phyloP scores from a whole-genome alignment of 192 early-diverging fungal genomes.

The Entomortierella chlamydospora region DNA sequence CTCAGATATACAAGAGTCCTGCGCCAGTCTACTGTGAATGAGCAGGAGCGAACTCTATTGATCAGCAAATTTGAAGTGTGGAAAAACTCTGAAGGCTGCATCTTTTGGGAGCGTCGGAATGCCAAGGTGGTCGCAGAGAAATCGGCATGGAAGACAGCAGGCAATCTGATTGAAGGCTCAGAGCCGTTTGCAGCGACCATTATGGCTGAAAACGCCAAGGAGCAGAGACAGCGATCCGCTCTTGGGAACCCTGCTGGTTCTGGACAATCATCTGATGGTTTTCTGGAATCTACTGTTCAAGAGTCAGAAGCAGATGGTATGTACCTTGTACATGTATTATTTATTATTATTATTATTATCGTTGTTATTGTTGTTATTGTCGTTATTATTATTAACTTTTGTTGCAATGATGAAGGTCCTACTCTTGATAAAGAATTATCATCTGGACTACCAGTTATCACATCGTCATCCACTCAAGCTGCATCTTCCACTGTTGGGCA shows the following conservation, averaged over 20 bases:
- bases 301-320: too few species aligned
- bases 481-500: too few species aligned
- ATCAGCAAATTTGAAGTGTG: conserved; percentile 12
- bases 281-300: neutral
- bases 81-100: conserved; percentile 8
- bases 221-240: conserved; percentile 8
- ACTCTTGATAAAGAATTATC: too few species aligned
- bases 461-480: too few species aligned
- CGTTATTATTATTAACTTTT: too few species aligned
- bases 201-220: conserved; percentile 19
- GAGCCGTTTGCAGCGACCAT: conserved; percentile 10
- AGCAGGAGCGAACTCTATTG: conserved; percentile 10
- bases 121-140: conserved; percentile 8
- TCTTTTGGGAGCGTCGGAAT: conserved; percentile 11
- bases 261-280: conserved; percentile 1
- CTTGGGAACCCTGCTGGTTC: neutral
- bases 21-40: neutral
- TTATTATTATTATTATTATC: too few species aligned
- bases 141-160: conserved; percentile 20
- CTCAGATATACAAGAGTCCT: conserved; percentile 15
- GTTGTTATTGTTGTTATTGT: too few species aligned
- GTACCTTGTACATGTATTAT: too few species aligned
- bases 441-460: too few species aligned
- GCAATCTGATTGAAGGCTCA: conserved; percentile 19
- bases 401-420: too few species aligned